phyloP scores from a whole-genome alignment of 1,284 basidiomycete genomes.

The Moesziomyces globuligerus region DNA sequence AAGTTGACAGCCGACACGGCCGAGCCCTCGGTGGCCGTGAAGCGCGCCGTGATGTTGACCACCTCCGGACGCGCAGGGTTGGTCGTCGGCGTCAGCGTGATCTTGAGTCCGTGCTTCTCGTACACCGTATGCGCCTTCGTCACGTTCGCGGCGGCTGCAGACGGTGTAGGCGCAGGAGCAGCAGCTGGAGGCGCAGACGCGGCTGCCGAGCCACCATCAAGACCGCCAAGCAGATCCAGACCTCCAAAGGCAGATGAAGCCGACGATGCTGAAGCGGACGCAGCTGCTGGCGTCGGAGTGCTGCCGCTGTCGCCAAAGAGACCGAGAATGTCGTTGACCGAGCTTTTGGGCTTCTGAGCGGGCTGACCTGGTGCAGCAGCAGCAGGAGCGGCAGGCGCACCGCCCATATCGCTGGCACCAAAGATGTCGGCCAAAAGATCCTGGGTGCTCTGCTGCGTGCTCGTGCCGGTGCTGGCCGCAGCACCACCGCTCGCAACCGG shows the following conservation, averaged over 20 bases:
- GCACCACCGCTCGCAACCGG: constrained; percentile 21
- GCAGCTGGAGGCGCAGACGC: constrained; percentile 68
- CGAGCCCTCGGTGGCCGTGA: constrained; percentile 76
- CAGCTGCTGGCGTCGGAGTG: constrained; percentile 61
- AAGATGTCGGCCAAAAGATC: constrained; percentile 95
- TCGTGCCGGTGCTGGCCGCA: constrained; percentile 5
- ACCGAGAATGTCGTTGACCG: constrained; percentile 89
- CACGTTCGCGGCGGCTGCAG: constrained; percentile 35
- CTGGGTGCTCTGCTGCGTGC: constrained; percentile 76
- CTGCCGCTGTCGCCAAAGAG: constrained; percentile 76
- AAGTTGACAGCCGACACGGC: constrained; percentile 76
- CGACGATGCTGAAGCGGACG: constrained; percentile 53
- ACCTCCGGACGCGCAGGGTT: constrained; percentile 82
- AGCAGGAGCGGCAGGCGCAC: constrained; percentile 67
- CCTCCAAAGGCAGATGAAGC: constrained; percentile 30
- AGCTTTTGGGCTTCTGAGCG: constrained; percentile 70
- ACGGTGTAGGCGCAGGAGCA: constrained; percentile 79
- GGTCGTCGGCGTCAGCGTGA: constrained; percentile 87
- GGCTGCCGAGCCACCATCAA: constrained; percentile 17
- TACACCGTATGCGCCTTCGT: constrained; percentile 83
- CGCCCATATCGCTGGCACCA: constrained; percentile 71
- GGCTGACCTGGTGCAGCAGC: constrained; percentile 16
- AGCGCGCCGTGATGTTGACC: constrained; percentile 88
- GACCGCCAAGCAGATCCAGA: constrained; percentile 64
- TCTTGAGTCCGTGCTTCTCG: constrained; percentile 86